phyloP scores from a whole-genome alignment of 805 yeast genomes.

The Starmerella ratchasimensis region DNA sequence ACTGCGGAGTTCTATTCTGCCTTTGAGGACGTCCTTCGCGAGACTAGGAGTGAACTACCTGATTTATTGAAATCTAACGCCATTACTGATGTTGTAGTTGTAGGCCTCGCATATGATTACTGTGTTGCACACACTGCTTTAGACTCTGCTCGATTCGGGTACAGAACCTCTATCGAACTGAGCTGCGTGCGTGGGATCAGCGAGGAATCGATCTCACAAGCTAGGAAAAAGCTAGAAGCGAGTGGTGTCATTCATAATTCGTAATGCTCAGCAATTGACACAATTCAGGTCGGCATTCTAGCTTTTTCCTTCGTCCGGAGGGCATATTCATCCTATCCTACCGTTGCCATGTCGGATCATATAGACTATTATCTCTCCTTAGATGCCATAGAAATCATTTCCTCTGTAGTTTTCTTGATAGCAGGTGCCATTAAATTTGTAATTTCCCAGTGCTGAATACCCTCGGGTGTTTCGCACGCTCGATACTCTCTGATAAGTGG shows the following conservation, averaged over 20 bases:
- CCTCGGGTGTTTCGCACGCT: slow-evolving; percentile 9
- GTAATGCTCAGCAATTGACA: background rate
- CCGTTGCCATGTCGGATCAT: too few species aligned
- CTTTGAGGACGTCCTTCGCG: slow-evolving; percentile 65
- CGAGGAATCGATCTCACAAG: slow-evolving; percentile 29
- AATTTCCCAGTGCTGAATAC: slow-evolving; percentile 11
- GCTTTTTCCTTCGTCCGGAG: background rate
- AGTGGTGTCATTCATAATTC: slow-evolving; percentile 10
- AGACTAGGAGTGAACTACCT: slow-evolving; percentile 54
- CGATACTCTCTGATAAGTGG: slow-evolving; percentile 10
- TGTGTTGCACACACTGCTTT: slow-evolving; percentile 71
- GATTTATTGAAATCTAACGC: slow-evolving; percentile 32
- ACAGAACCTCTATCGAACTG: slow-evolving; percentile 44
- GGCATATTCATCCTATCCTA: background rate
- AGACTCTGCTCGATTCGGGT: slow-evolving; percentile 53
- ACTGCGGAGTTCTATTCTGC: slow-evolving; percentile 83
- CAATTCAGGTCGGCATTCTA: background rate
- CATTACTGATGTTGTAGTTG: slow-evolving; percentile 52
- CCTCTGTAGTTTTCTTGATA: slow-evolving; percentile 2
- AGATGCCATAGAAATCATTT: slow-evolving; percentile 7
- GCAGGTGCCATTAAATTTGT: slow-evolving; percentile 1
- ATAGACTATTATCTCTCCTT: too few species aligned
- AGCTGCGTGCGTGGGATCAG: slow-evolving; percentile 37
- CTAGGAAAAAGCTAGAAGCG: slow-evolving; percentile 2
- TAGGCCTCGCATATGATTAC: slow-evolving; percentile 76